Conservation (phyloP, 768 basidiomycete genomes). For the Kwoniella bestiolae region DNA sequence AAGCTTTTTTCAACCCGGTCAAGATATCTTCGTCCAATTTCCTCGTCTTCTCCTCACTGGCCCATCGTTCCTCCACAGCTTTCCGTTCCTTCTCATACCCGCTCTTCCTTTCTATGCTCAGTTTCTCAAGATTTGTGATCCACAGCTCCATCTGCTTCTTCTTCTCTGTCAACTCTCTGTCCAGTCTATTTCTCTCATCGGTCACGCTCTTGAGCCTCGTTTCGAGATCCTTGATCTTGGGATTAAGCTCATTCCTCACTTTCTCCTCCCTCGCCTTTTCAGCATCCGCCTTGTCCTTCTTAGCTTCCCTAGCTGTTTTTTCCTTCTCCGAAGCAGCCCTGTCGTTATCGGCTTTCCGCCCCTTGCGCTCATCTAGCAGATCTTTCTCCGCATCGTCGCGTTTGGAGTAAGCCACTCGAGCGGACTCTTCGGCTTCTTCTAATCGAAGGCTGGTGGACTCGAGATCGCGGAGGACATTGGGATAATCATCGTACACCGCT, state of each 20-base stretch:
- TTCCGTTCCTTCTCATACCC: constrained; percentile 27
- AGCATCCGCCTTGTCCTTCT: constrained; percentile 21
- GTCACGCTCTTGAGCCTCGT: constrained; percentile 19
- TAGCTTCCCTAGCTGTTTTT: constrained; percentile 16
- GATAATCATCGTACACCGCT: constrained; percentile 38
- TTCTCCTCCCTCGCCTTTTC: constrained; percentile 21
- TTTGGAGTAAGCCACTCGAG: constrained; percentile 31
- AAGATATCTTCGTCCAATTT: constrained; percentile 33
- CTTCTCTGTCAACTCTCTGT: constrained; percentile 19
- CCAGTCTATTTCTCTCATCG: constrained; percentile 17
- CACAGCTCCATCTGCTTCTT: constrained; percentile 24
- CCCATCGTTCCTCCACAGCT: constrained; percentile 23
- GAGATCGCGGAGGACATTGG: constrained; percentile 11
- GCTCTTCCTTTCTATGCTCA: constrained; percentile 27
- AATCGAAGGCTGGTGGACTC: background rate
- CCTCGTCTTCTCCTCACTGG: constrained; percentile 20
- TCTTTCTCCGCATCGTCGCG: constrained; percentile 21
- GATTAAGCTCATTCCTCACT: constrained; percentile 31
- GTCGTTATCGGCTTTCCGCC: constrained; percentile 9
- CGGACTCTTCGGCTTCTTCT: constrained; percentile 25
- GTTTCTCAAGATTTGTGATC: constrained; percentile 26
- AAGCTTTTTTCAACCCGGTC: constrained; percentile 21
- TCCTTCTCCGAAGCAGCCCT: constrained; percentile 21
- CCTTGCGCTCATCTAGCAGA: constrained; percentile 19
- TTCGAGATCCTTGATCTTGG: constrained; percentile 30